A percentile compares a stretch with the other conserved stretches of the same genome.
Evolutionary conservation across 768 basidiomycete genomes (phyloP).

Genomic region (Russula griseocarnosa): DNA sequence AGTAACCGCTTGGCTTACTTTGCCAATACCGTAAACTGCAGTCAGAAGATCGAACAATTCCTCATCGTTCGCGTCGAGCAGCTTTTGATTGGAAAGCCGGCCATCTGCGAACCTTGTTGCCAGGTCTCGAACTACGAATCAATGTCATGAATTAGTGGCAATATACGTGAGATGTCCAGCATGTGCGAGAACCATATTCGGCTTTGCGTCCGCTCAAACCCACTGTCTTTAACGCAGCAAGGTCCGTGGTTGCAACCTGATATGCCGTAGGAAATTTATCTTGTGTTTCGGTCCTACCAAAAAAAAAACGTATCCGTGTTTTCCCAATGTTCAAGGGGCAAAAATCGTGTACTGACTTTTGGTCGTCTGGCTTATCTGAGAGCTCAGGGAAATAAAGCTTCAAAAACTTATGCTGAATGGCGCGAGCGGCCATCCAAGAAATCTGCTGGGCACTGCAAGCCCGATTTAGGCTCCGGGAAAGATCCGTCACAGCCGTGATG

Average conservation of each 20-base stretch:
- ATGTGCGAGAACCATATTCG: conserved; percentile 64
- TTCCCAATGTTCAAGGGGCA: conserved; percentile 7
- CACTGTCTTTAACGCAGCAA: conserved; percentile 59
- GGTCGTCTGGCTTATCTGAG: conserved; percentile 60
- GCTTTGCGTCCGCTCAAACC: conserved; percentile 84
- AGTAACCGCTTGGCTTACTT: conserved; percentile 40
- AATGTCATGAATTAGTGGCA: background rate
- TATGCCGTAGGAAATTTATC: conserved; percentile 63
- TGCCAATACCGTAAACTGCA: conserved; percentile 75
- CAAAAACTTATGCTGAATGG: conserved; percentile 76
- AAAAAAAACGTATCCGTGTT: background rate
- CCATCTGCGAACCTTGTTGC: conserved; percentile 79
- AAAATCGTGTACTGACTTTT: conserved; percentile 38
- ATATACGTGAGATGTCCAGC: background rate
- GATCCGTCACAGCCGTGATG: background rate
- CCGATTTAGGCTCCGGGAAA: background rate
- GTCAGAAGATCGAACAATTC: conserved; percentile 71
- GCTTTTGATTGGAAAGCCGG: conserved; percentile 65
- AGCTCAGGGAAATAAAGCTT: conserved; percentile 69
- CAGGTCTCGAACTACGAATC: conserved; percentile 61
- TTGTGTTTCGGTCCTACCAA: conserved; percentile 23
- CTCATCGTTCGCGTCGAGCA: conserved; percentile 69
- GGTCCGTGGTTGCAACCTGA: conserved; percentile 59
- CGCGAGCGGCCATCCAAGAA: conserved; percentile 81
- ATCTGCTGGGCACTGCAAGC: conserved; percentile 69